Percentiles rank a stretch among this genome's conserved stretches.
Evolutionary conservation across 305 asterid genomes (phyloP).

Genomic region (Rubia peregrina): DNA sequence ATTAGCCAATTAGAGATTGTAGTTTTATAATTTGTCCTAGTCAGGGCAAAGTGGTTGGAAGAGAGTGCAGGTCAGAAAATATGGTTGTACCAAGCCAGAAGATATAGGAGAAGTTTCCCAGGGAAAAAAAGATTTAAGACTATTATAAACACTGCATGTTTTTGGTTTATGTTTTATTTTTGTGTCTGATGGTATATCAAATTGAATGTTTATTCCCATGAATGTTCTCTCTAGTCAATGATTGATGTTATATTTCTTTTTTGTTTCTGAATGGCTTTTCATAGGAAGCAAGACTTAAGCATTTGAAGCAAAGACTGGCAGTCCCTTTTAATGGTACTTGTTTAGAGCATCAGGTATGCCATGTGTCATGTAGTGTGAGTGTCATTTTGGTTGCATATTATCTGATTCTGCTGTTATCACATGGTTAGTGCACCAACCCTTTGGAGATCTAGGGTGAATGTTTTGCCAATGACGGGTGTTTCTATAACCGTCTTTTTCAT

Average conservation of each 20-base stretch:
- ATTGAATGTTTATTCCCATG: background rate
- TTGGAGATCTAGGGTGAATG: background rate
- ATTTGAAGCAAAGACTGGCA: slow-evolving; percentile 63
- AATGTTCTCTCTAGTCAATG: background rate
- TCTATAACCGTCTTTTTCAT: background rate
- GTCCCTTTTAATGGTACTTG: slow-evolving; percentile 78
- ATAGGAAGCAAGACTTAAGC: slow-evolving; percentile 79
- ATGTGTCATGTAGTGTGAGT: slow-evolving; percentile 5
- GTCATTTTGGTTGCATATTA: background rate
- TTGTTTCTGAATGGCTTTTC: slow-evolving; percentile 24
- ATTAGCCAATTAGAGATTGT: background rate
- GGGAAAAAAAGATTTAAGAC: background rate
- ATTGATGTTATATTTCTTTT: slow-evolving; percentile 2
- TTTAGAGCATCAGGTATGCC: slow-evolving; percentile 73
- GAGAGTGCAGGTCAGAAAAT: background rate
- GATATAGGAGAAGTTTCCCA: background rate
- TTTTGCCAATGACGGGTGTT: background rate
- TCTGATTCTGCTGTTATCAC: background rate
- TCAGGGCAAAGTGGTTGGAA: background rate
- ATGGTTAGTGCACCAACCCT: background rate
- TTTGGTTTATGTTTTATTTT: background rate
- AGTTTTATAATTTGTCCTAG: background rate
- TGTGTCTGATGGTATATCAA: background rate
- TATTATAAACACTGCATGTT: background rate
- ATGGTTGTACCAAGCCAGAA: background rate